These are phyloP conservation scores for Psilocybe sp. DNA, from an alignment of 768 basidiomycete species.

Conservation along the genomic window DNA sequence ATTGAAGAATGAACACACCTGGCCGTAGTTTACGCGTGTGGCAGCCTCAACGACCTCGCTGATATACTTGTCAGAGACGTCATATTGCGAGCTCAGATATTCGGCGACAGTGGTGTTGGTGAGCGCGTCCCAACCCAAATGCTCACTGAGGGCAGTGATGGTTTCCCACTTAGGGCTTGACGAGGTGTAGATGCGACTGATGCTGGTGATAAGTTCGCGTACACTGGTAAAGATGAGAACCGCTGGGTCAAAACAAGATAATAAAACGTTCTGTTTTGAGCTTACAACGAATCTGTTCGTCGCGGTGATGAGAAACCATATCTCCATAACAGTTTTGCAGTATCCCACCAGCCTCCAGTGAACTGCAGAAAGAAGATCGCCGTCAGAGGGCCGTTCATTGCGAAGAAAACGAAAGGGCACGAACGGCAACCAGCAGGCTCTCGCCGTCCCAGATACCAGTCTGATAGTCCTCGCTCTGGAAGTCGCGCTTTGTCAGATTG, in stretches of 20 bases:
- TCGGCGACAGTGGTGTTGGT: slow-evolving; percentile 51
- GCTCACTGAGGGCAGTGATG: slow-evolving; percentile 52
- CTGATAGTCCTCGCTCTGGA: slow-evolving; percentile 45
- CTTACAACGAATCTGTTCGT: slow-evolving; percentile 55
- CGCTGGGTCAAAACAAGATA: too few species aligned
- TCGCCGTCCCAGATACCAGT: slow-evolving; percentile 85
- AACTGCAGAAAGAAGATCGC: slow-evolving; percentile 26
- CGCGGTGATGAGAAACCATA: slow-evolving; percentile 68
- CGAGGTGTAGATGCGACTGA: slow-evolving; percentile 49
- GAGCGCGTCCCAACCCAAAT: slow-evolving; percentile 48
- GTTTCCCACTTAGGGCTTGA: slow-evolving; percentile 60
- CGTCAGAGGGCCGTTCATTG: too few species aligned
- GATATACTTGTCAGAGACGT: slow-evolving; percentile 56
- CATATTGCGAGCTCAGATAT: slow-evolving; percentile 47
- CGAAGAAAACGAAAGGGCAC: too few species aligned
- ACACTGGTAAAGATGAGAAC: slow-evolving; percentile 39
- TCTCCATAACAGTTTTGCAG: slow-evolving; percentile 70
- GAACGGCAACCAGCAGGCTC: slow-evolving; percentile 61
- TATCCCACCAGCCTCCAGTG: slow-evolving; percentile 67
- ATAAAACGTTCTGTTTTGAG: neutral
- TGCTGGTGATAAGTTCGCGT: slow-evolving; percentile 49
- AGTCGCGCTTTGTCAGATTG: slow-evolving; percentile 55
- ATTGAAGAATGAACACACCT: slow-evolving; percentile 36
- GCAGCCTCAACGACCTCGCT: slow-evolving; percentile 77
- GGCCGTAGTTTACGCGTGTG: slow-evolving; percentile 83